Base-by-base conservation (phyloP, 495 filamentous ascomycete species). In the Aspergillus incahuasiensis region DNA sequence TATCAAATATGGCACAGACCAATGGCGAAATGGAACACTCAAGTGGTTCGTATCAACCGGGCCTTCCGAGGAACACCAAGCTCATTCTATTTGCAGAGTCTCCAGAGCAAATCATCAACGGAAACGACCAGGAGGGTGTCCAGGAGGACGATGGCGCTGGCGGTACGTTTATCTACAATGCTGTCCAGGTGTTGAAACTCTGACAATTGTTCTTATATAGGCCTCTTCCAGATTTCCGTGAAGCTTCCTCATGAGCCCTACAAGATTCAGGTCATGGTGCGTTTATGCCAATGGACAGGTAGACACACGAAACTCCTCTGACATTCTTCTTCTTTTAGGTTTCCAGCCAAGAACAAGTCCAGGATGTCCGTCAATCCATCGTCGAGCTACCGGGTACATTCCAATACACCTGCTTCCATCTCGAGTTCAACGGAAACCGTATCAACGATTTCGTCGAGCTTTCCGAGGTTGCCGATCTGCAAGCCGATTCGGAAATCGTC, bases 351-450 rank as follows among this genome's bases (percentile, higher is more conserved):
- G 95, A 97, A 70, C 92, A 96, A 68, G 86, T 97, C 44, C 95
- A 99, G 72, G 95, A 99, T 77, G 84, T 99, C 61, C 89, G 95
- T 56, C 92, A 97, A 74, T 94, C 94, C 25, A 87, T 99, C 65
- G 87, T 96, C 70, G 95, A 99, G 70, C 79, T 88, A 45, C 95
- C 95, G n/a, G 80, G 85, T 49, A 92, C 91, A 49, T 87, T 96
- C 72, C 91, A 96, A 72, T 97, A 97, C 76, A 92, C 95, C 39
- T 99, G 95, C 77, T 99, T 99, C 79, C 95, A 97, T 72, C 84
- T 99, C 40, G 91, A 97, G 68, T 84, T 89, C 74, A 83, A 90
- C 19, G 87, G 88, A 51, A 73, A 86, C 63, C 85, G 88, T 41
- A 86, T 97, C 77, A 97, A 97, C 68, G 95, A 99, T 74, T 97